Conservation (phyloP, 352 stramenopile species). For the Globisporangium spinosum region DNA sequence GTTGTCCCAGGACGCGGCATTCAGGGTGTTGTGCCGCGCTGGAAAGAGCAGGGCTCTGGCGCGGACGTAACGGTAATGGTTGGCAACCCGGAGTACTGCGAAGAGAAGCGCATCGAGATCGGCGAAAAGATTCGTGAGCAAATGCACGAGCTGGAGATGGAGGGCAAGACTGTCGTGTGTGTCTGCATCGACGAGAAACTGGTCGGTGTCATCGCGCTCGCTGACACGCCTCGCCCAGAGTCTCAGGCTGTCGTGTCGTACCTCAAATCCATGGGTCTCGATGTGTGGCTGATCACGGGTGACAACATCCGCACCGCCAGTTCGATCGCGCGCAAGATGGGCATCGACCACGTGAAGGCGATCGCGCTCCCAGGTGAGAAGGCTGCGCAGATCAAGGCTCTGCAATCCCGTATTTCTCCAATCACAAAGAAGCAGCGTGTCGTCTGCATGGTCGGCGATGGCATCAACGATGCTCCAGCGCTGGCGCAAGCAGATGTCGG, state of each 20-base stretch:
- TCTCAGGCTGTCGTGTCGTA: constrained; percentile 65
- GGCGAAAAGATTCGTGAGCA: constrained; percentile 53
- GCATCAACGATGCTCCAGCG: constrained; percentile 94
- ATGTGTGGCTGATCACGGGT: constrained; percentile 88
- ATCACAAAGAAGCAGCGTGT: constrained; percentile 77
- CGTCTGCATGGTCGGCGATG: constrained; percentile 92
- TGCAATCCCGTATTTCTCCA: constrained; percentile 68
- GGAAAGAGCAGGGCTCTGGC: constrained; percentile 17
- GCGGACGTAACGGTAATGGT: constrained; percentile 52
- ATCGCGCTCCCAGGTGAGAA: constrained; percentile 94
- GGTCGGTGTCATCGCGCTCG: constrained; percentile 70
- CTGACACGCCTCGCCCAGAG: constrained; percentile 73
- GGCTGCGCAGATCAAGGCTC: constrained; percentile 85
- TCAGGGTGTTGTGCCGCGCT: constrained; percentile 49
- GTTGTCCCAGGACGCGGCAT: constrained; percentile 79
- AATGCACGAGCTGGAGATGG: constrained; percentile 81
- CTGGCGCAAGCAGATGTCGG: constrained; percentile 90
- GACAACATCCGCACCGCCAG: constrained; percentile 92
- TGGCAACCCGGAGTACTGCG: constrained; percentile 76
- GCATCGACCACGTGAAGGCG: constrained; percentile 83
- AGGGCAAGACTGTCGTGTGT: constrained; percentile 84
- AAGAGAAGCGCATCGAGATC: constrained; percentile 74
- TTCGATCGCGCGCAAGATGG: constrained; percentile 86
- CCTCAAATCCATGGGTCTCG: constrained; percentile 76
- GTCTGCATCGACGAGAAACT: constrained; percentile 70